Conservation (phyloP, 106 monocot species). For the Vanilla planifolia region DNA sequence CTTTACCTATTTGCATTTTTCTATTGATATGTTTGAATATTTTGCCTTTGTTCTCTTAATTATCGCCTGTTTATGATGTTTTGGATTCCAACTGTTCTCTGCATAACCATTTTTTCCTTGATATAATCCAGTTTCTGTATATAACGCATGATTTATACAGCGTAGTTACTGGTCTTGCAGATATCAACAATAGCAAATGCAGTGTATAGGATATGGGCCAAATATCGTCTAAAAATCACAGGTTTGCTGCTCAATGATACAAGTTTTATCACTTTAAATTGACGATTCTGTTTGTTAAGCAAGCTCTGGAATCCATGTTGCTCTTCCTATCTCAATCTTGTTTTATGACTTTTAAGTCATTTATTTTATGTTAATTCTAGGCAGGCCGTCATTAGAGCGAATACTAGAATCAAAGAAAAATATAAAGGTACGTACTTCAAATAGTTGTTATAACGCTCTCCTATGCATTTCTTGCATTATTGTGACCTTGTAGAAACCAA, state of each 20-base stretch:
- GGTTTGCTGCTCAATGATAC: constrained; percentile 20
- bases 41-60: too few relatives aligned
- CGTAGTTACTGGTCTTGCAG: constrained; percentile 18
- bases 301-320: not conserved
- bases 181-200: constrained; percentile 51
- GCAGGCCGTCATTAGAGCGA: constrained; percentile 45
- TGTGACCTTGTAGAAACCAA: too few relatives aligned
- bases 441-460: not conserved
- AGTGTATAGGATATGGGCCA: constrained; percentile 72
- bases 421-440: constrained; percentile 13
- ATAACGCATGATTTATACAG: not conserved
- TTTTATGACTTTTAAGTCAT: not conserved
- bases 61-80: too few relatives aligned
- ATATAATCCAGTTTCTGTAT: not conserved
- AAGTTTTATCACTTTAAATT: not conserved
- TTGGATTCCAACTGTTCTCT: not conserved
- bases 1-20: too few relatives aligned
- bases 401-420: constrained; percentile 42
- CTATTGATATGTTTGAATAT: too few relatives aligned
- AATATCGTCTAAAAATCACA: constrained; percentile 73
- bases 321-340: not conserved
- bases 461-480: too few relatives aligned
- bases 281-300: not conserved
- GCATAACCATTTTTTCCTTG: not conserved
- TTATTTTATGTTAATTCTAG: constrained; percentile 16